These are phyloP conservation scores for Globisporangium abappressorium DNA, from an alignment of 352 stramenopile species.

Conservation along the genomic window DNA sequence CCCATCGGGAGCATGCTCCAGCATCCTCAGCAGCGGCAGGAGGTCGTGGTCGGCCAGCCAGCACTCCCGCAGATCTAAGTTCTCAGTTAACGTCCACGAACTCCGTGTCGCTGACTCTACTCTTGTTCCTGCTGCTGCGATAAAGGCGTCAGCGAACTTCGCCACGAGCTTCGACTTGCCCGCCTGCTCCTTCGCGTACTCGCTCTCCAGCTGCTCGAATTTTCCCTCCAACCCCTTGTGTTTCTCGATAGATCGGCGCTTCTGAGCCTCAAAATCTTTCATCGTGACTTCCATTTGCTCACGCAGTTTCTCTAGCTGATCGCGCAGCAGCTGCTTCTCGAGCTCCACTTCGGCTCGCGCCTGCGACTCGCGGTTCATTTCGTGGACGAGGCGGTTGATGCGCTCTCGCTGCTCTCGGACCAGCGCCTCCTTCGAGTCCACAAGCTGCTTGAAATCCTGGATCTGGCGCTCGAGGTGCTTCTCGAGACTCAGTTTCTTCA, in stretches of 20 bases:
- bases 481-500: conserved; percentile 25
- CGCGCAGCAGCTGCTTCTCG: conserved; percentile 38
- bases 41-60: conserved; percentile 54
- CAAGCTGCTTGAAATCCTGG: conserved; percentile 32
- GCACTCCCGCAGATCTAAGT: conserved; percentile 48
- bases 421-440: conserved; percentile 32
- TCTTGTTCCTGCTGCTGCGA: background rate
- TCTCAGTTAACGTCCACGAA: conserved; percentile 19
- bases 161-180: conserved; percentile 47
- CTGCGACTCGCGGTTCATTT: conserved; percentile 51
- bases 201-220: conserved; percentile 33
- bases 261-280: conserved; percentile 38
- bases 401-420: conserved; percentile 52
- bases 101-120: background rate
- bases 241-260: conserved; percentile 32
- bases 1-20: conserved; percentile 24
- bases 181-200: conserved; percentile 37
- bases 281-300: conserved; percentile 33
- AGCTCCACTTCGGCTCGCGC: conserved; percentile 41
- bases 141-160: conserved; percentile 33
- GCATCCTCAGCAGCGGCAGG: conserved; percentile 32
- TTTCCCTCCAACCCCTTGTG: conserved; percentile 26
- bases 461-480: conserved; percentile 44
- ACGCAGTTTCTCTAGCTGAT: conserved; percentile 43
- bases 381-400: conserved; percentile 47